Evolutionary conservation across 1,139 yeast genomes (phyloP), one percentile per base, ranked within the genome.

Genomic region (Saccharomyces hybrid): DNA sequence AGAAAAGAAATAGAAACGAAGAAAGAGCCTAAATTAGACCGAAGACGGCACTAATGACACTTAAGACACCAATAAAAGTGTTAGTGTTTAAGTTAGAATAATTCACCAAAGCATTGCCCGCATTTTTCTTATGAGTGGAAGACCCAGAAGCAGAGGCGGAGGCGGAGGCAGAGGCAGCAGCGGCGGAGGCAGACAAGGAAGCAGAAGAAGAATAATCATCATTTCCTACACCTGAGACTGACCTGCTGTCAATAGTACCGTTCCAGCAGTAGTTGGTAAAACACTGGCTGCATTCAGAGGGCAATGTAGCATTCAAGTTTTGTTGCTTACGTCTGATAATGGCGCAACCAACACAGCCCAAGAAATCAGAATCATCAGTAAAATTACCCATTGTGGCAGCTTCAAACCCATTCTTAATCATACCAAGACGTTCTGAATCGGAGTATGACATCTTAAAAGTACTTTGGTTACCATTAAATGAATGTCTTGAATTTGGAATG

Each of bases 291-390:
- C 97, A 90, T 68, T 86, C 89, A 1, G 79, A 84, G 2, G 89
- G 78, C 58, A 83, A 84, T 16, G 77, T 74, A 32, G 76, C 69
- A 32, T 84, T 84, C 51, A 77, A 72, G 66, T 95, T 79, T 72
- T 88, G 95, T 66, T 84, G 84, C 52, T 85, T 82, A 68, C 97
- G 82, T 70, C 88, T 84, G 56, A 89, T 76, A 54, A 89, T 81
- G 8, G 97, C 97, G 75, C 97, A 90, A 0, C 89, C 88, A 52
- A 89, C 80, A 75, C 97, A 90, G 6, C 86, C 79, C 50, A 79
- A 77, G 84, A 89, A 90, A 51, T 85, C 84, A 1, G 74, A 70
- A 64, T 87, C 95, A 48, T 84, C 72, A 4, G 96, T 86, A 50
- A 81, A 73, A 69, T 88, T 88, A 60, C 78, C 77, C 68, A 88